Evolutionary conservation across 257 asterid species (phyloP).

Genomic region (Handroanthus guayacan): DNA sequence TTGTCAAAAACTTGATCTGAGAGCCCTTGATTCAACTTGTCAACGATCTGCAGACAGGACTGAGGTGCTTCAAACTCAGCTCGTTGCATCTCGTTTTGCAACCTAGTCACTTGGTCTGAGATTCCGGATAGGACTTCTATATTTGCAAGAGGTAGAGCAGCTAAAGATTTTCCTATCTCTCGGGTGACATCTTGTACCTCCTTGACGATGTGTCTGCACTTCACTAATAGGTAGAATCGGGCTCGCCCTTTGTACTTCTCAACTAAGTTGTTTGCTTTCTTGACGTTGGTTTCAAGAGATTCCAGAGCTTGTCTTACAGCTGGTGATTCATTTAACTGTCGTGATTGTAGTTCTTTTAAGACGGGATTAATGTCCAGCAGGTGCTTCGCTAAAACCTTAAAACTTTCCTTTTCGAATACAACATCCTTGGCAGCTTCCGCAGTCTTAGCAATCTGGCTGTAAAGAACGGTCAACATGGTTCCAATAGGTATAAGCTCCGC

Average conservation of each 20-base stretch:
- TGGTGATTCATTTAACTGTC: conserved; percentile 53
- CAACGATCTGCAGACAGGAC: conserved; percentile 50
- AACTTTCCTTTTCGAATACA: conserved; percentile 61
- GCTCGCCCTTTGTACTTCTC: conserved; percentile 62
- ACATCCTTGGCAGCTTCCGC: conserved; percentile 65
- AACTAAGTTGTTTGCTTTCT: conserved; percentile 58
- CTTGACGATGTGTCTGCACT: conserved; percentile 65
- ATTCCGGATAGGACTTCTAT: conserved; percentile 60
- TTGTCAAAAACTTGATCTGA: conserved; percentile 49
- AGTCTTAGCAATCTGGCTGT: conserved; percentile 56
- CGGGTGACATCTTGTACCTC: conserved; percentile 68
- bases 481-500: conserved; percentile 58
- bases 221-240: conserved; percentile 62
- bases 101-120: conserved; percentile 50
- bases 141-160: conserved; percentile 55
- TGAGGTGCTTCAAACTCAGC: conserved; percentile 56
- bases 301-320: conserved; percentile 63
- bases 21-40: conserved; percentile 57
- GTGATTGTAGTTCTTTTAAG: conserved; percentile 52
- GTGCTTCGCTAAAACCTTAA: conserved; percentile 51
- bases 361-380: conserved; percentile 61
- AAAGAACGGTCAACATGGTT: conserved; percentile 56
- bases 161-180: conserved; percentile 58
- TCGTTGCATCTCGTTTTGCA: conserved; percentile 70
- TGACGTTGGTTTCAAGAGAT: conserved; percentile 58